Percentiles rank a stretch among this genome's conserved stretches.
Evolutionary conservation across 176 grass and related monocot genomes (phyloP).

Genomic region (Hyparrhenia diplandra): DNA sequence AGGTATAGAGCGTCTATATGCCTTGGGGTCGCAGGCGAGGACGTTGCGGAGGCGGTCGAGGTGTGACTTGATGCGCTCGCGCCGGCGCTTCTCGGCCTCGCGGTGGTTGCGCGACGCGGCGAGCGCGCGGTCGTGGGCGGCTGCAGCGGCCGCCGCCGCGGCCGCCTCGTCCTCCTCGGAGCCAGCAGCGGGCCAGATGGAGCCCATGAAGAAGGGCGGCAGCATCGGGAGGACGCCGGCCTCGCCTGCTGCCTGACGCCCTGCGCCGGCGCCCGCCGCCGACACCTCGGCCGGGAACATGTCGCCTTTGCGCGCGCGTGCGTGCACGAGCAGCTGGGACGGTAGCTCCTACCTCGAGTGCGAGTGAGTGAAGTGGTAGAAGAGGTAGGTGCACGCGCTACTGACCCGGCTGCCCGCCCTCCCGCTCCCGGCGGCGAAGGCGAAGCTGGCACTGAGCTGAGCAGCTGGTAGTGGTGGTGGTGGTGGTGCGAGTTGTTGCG

Average conservation of each 20-base stretch:
- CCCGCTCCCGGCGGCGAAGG: neutral
- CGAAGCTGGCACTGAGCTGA: neutral
- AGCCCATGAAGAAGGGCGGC: slow-evolving; percentile 53
- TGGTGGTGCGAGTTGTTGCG: slow-evolving; percentile 8
- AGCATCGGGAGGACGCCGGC: slow-evolving; percentile 31
- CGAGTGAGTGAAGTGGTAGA: no score
- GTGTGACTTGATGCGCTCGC: slow-evolving; percentile 98
- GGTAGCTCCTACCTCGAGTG: neutral
- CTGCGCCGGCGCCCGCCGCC: neutral
- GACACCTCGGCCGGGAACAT: slow-evolving; percentile 45
- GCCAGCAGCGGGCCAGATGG: slow-evolving; percentile 17
- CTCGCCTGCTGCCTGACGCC: slow-evolving; percentile 19
- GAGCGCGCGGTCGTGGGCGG: slow-evolving; percentile 60
- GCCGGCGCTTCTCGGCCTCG: slow-evolving; percentile 88
- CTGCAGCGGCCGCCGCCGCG: neutral
- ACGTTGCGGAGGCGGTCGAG: slow-evolving; percentile 84
- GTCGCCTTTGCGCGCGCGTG: neutral
- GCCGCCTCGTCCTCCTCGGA: slow-evolving; percentile 36
- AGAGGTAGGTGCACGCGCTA: neutral
- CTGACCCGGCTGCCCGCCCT: neutral
- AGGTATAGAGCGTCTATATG: neutral
- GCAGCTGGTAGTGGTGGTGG: neutral
- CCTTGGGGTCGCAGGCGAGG: slow-evolving; percentile 97
- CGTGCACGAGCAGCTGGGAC: no score
- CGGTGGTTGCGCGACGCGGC: slow-evolving; percentile 82